phyloP scores from a whole-genome alignment of 192 early-diverging fungal genomes.

The Cetraspora pellucida region DNA sequence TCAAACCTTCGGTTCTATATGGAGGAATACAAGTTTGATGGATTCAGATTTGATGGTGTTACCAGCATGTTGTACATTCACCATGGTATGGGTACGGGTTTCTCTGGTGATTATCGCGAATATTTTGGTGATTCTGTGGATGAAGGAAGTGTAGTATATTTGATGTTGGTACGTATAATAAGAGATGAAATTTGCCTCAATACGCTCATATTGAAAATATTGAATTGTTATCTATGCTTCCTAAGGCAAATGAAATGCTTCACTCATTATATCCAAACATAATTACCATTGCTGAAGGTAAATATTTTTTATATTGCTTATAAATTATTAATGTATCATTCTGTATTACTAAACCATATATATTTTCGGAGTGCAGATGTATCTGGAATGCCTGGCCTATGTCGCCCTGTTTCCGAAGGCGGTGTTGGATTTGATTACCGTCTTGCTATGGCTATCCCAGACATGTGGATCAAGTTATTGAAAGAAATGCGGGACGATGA shows the following conservation, averaged over 20 bases:
- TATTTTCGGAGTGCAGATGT: slow-evolving; percentile 66
- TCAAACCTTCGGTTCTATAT: slow-evolving; percentile 96
- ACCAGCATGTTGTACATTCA: slow-evolving; percentile 96
- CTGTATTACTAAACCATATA: background rate
- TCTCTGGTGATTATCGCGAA: slow-evolving; percentile 90
- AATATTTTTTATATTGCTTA: background rate
- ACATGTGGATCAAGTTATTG: slow-evolving; percentile 99
- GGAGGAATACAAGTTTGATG: slow-evolving; percentile 88
- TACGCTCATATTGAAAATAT: background rate
- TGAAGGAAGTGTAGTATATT: slow-evolving; percentile 82
- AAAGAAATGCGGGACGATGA: slow-evolving; percentile 91
- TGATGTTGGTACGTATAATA: slow-evolving; percentile 96
- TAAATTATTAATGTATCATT: background rate
- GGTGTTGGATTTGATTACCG: slow-evolving; percentile 98
- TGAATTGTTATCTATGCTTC: background rate
- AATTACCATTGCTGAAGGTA: slow-evolving; percentile 92
- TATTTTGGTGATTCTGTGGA: slow-evolving; percentile 90
- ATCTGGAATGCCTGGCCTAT: slow-evolving; percentile 97
- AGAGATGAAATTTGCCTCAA: too few species aligned
- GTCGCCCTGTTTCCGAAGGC: slow-evolving; percentile 82
- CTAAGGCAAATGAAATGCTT: slow-evolving; percentile 54
- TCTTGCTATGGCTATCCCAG: slow-evolving; percentile 93
- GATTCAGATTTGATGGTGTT: slow-evolving; percentile 98
- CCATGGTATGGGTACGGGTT: slow-evolving; percentile 93
- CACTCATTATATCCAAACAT: slow-evolving; percentile 78